phyloP scores from a whole-genome alignment of 805 yeast species.

The Novakomyces olei region DNA sequence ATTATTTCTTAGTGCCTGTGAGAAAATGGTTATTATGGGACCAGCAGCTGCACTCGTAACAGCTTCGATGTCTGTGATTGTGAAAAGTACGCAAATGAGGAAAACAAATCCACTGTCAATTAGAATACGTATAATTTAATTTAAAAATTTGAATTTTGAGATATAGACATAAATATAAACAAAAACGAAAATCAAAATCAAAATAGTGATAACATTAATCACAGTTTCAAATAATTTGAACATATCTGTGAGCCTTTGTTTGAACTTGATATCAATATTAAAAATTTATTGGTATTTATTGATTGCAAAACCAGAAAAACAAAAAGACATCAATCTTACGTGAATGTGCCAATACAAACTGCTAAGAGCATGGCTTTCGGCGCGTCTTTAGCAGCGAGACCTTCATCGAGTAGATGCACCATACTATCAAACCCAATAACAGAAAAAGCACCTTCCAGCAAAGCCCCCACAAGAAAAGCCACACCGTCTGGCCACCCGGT shows the following conservation, averaged over 20 bases:
- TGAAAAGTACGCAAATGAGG: conserved; percentile 14
- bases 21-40: conserved; percentile 9
- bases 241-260: too few species aligned
- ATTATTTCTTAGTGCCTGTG: conserved; percentile 9
- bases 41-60: conserved; percentile 11
- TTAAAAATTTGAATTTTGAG: too few species aligned
- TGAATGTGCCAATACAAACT: conserved; percentile 19
- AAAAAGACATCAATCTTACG: too few species aligned
- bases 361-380: conserved; percentile 38
- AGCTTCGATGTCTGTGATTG: conserved; percentile 14
- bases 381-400: conserved; percentile 40
- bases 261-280: too few species aligned
- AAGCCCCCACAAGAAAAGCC: conserved; percentile 8
- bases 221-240: too few species aligned
- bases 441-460: conserved; percentile 15
- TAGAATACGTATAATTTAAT: too few species aligned
- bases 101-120: conserved; percentile 15
- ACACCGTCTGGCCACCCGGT: conserved; percentile 9
- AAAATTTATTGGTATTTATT: too few species aligned
- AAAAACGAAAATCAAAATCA: too few species aligned
- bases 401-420: conserved; percentile 50
- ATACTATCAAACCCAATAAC: conserved; percentile 61
- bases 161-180: too few species aligned
- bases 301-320: too few species aligned
- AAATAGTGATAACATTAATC: too few species aligned